Conservation (phyloP, 2,329 filamentous ascomycete species). For the Penicillium frequentans region DNA sequence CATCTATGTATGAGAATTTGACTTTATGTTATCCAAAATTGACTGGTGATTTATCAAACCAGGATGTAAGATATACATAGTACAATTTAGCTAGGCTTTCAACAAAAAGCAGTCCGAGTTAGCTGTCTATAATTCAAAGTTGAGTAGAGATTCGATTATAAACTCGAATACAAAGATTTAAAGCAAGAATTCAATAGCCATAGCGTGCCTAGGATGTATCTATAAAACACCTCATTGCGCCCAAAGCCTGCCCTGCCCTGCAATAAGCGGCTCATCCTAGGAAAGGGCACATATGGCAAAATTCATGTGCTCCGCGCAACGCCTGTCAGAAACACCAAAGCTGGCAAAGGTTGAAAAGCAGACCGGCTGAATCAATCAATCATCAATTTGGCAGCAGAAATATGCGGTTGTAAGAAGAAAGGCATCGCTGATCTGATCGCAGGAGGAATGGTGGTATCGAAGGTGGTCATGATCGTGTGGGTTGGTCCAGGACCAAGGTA, state of each 20-base stretch:
- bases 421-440: background rate
- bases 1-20: background rate
- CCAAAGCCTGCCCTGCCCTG: background rate
- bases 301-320: constrained; percentile 9
- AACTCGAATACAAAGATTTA: background rate
- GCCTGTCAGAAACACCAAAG: constrained; percentile 19
- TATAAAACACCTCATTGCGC: background rate
- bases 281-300: background rate
- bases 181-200: background rate
- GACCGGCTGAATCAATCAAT: constrained; percentile 9
- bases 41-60: too few relatives aligned
- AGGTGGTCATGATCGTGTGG: background rate
- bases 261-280: background rate
- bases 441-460: background rate
- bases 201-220: background rate
- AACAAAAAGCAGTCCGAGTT: background rate
- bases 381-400: constrained; percentile 11
- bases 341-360: constrained; percentile 3
- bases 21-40: background rate
- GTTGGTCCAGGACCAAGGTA: background rate
- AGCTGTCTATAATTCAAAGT: background rate
- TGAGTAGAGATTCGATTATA: background rate
- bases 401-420: background rate
- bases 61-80: too few relatives aligned
- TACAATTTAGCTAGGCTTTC: too few relatives aligned